Evolutionary conservation across 495 filamentous ascomycete genomes (phyloP).

Genomic region (Alectoria sarmentosa): DNA sequence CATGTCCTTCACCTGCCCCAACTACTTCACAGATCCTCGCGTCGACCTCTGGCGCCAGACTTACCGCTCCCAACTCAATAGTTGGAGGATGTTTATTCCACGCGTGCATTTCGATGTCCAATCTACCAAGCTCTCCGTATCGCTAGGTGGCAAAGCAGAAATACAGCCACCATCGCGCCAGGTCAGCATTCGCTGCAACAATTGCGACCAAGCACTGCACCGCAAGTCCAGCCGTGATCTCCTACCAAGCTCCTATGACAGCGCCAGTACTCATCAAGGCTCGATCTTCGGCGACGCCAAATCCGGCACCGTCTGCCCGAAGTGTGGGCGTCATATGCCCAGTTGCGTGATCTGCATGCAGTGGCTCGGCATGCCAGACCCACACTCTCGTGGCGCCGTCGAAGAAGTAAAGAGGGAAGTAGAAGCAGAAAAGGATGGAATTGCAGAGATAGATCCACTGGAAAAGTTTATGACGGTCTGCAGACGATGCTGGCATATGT

Average conservation of each 20-base stretch:
- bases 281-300: constrained; percentile 22
- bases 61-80: constrained; percentile 77
- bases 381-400: constrained; percentile 49
- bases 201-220: constrained; percentile 57
- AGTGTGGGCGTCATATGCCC: constrained; percentile 80
- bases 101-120: constrained; percentile 55
- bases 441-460: constrained; percentile 19
- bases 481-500: constrained; percentile 79
- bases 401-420: constrained; percentile 33
- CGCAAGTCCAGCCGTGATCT: constrained; percentile 20
- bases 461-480: constrained; percentile 66
- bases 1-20: constrained; percentile 71
- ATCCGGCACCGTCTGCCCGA: constrained; percentile 60
- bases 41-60: constrained; percentile 73
- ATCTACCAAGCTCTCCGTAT: constrained; percentile 52
- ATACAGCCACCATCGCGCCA: constrained; percentile 63
- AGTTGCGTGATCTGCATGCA: constrained; percentile 84
- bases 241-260: constrained; percentile 27
- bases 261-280: constrained; percentile 33
- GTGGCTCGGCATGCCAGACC: constrained; percentile 73
- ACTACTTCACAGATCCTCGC: constrained; percentile 71
- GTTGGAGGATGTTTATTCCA: constrained; percentile 57
- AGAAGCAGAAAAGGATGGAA: constrained; percentile 23
- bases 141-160: constrained; percentile 50
- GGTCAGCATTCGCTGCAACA: constrained; percentile 74